Conservation (phyloP, 495 filamentous ascomycete species). For the Glonium stellatum region DNA sequence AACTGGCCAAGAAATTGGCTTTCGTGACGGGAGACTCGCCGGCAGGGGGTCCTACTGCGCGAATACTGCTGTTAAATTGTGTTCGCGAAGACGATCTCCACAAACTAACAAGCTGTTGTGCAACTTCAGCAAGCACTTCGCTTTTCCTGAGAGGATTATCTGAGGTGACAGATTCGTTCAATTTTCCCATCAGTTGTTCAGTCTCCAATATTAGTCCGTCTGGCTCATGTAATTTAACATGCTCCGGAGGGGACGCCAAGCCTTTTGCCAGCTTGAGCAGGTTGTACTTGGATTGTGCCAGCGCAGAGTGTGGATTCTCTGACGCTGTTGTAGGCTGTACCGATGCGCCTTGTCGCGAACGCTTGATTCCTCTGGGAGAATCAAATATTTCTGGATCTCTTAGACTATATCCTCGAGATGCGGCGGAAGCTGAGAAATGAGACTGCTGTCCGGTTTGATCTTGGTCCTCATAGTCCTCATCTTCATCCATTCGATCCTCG, state of each 20-base stretch:
- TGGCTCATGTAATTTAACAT: conserved; percentile 8
- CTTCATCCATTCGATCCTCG: conserved; percentile 36
- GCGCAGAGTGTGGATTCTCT: conserved; percentile 1
- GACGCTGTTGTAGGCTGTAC: neutral
- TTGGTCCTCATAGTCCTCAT: conserved; percentile 47
- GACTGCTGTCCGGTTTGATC: conserved; percentile 30
- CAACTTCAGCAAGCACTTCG: conserved; percentile 36
- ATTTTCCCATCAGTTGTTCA: conserved; percentile 32
- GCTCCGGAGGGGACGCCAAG: conserved; percentile 4
- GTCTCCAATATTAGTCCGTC: conserved; percentile 21
- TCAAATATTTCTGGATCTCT: conserved; percentile 6
- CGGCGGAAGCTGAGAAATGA: neutral
- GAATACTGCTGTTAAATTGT: neutral
- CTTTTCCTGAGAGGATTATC: conserved; percentile 7
- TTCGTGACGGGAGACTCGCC: conserved; percentile 55
- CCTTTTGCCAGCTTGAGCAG: conserved; percentile 20
- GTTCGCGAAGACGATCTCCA: conserved; percentile 51
- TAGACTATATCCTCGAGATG: neutral
- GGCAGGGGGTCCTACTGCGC: conserved; percentile 49
- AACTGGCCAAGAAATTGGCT: conserved; percentile 62
- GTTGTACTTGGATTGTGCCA: conserved; percentile 21
- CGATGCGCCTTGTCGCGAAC: neutral
- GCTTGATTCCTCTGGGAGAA: neutral
- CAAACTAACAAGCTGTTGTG: conserved; percentile 47
- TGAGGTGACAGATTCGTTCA: conserved; percentile 8